These are phyloP conservation scores for Trichophyton rubrum DNA, from an alignment of 2,329 filamentous ascomycete genomes.

Conservation along the genomic window DNA sequence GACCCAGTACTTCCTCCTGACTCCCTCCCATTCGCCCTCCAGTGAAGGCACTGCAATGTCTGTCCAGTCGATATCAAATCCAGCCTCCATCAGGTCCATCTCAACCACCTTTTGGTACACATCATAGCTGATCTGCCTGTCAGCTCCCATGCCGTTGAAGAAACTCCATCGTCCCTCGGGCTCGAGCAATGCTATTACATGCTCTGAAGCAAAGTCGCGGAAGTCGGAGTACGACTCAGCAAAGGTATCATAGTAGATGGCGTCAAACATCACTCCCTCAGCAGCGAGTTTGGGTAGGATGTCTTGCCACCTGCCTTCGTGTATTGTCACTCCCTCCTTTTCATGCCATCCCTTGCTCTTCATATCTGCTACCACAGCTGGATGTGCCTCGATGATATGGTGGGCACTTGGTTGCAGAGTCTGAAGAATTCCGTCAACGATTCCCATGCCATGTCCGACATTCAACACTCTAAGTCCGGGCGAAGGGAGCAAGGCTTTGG, in stretches of 20 bases:
- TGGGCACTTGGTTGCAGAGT: conserved; percentile 54
- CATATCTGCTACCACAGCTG: conserved; percentile 58
- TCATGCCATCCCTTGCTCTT: conserved; percentile 56
- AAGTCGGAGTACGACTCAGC: conserved; percentile 85
- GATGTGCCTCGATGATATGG: conserved; percentile 79
- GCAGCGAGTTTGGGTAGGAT: conserved; percentile 56
- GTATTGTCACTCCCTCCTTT: conserved; percentile 46
- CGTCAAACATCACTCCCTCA: conserved; percentile 61
- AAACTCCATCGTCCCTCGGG: conserved; percentile 46
- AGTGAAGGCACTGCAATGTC: conserved; percentile 63
- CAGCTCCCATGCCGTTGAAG: conserved; percentile 72
- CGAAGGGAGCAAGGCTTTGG: conserved; percentile 51
- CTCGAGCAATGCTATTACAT: conserved; percentile 62
- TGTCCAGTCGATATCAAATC: conserved; percentile 79
- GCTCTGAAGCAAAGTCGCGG: conserved; percentile 75
- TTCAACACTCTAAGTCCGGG: conserved; percentile 62
- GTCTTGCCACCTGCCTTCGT: conserved; percentile 70
- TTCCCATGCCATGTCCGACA: conserved; percentile 84
- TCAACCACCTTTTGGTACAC: conserved; percentile 89
- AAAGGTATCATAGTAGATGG: conserved; percentile 96
- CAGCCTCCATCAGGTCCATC: conserved; percentile 78
- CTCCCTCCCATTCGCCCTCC: conserved; percentile 73
- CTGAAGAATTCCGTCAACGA: conserved; percentile 66
- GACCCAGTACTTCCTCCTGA: conserved; percentile 81
- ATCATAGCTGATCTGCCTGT: conserved; percentile 86